phyloP scores from a whole-genome alignment of 106 monocot genomes.

The Posidonia australis region DNA sequence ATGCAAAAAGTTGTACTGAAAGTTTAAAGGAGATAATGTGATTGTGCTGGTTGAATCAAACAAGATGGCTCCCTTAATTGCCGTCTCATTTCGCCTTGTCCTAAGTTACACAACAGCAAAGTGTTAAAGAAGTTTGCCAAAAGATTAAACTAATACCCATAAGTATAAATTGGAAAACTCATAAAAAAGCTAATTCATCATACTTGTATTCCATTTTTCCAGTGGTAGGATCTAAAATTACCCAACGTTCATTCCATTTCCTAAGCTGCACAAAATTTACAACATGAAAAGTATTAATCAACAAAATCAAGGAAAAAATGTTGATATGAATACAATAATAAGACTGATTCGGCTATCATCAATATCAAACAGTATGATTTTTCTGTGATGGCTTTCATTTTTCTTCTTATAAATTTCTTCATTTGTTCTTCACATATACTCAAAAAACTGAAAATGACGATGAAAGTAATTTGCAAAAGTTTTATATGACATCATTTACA shows the following conservation, averaged over 20 bases:
- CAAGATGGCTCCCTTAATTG: conserved; percentile 59
- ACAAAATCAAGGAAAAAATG: background rate
- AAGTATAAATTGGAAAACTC: background rate
- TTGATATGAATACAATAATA: too few relatives aligned
- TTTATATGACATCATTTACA: too few relatives aligned
- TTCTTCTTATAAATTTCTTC: too few relatives aligned
- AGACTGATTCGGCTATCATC: too few relatives aligned
- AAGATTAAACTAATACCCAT: background rate
- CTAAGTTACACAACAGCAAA: conserved; percentile 38
- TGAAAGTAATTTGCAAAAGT: too few relatives aligned
- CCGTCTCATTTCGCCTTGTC: conserved; percentile 52
- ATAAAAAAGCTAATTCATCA: conserved; percentile 1
- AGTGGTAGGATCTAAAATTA: conserved; percentile 86
- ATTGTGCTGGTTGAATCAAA: conserved; percentile 93
- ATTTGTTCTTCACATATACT: too few relatives aligned
- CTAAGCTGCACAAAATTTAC: conserved; percentile 46
- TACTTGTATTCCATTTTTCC: conserved; percentile 99
- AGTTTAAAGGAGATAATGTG: conserved; percentile 82
- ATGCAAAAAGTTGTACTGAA: conserved; percentile 40
- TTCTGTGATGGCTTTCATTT: too few relatives aligned
- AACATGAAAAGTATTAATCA: too few relatives aligned
- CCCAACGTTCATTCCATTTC: conserved; percentile 96
- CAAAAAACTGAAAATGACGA: too few relatives aligned
- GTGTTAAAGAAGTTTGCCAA: background rate
- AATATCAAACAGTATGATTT: too few relatives aligned